Evolutionary conservation across 2,329 filamentous ascomycete species (phyloP).

Genomic region (Plenodomus biglobosus): DNA sequence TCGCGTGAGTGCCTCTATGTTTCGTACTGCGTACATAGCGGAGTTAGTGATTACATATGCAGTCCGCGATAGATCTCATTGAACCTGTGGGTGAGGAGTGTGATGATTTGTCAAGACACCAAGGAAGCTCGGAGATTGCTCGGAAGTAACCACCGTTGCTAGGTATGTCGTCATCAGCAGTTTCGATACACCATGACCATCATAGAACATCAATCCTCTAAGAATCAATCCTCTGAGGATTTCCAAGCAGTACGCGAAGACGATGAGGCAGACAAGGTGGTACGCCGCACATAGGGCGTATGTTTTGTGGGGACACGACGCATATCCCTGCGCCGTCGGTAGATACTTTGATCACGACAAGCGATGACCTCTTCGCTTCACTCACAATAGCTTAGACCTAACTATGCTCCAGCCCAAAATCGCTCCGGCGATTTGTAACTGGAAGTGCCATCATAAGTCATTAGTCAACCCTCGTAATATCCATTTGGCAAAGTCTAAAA

Average conservation of each 20-base stretch:
- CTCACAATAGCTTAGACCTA: not conserved
- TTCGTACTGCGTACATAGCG: not conserved
- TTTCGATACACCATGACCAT: not conserved
- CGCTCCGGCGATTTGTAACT: not conserved
- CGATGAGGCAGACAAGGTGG: no score
- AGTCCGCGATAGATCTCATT: constrained; percentile 13
- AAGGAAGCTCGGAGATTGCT: constrained; percentile 1
- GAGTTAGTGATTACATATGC: not conserved
- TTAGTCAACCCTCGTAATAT: not conserved
- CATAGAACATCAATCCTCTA: no score
- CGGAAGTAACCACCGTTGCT: constrained; percentile 1
- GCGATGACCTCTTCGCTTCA: no score
- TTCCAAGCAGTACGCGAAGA: no score
- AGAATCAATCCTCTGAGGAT: no score
- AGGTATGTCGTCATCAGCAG: not conserved
- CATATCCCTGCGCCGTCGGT: no score
- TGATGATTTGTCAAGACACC: no score
- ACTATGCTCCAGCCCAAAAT: not conserved
- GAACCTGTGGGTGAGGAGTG: not conserved
- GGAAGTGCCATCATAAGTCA: not conserved
- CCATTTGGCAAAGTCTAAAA: constrained; percentile 1
- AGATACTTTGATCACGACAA: no score
- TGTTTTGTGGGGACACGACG: no score
- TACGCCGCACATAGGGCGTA: no score
- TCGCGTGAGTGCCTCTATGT: constrained; percentile 25